Evolutionary conservation across 345 rosid species (phyloP).

Genomic region (Gossypium ekmanianum): DNA sequence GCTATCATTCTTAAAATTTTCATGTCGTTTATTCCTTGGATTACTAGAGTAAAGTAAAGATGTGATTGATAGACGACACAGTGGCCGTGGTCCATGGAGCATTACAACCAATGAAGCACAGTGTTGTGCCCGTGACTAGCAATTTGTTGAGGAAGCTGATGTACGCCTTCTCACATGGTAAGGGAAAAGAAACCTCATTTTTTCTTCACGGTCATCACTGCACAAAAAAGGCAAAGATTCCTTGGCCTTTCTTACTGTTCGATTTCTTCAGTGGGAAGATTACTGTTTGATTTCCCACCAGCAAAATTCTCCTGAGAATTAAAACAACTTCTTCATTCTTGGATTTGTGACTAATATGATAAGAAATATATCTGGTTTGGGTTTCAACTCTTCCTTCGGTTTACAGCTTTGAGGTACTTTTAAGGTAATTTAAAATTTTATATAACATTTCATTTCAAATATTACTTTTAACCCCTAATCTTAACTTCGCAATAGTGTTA

Average conservation of each 20-base stretch:
- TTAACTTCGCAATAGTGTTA: no score
- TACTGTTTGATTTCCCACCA: no score
- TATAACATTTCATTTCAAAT: no score
- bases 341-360: neutral
- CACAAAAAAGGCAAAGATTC: conserved; percentile 13
- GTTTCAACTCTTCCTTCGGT: no score
- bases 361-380: no score
- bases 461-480: no score
- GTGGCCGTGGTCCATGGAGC: conserved; percentile 7
- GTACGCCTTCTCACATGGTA: conserved; percentile 14
- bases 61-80: neutral
- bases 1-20: neutral
- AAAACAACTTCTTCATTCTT: no score
- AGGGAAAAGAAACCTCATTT: neutral
- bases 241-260: neutral
- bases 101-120: conserved; percentile 7
- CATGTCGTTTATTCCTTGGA: conserved; percentile 14
- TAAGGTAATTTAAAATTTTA: no score
- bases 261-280: neutral
- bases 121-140: conserved; percentile 26
- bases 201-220: neutral
- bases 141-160: neutral
- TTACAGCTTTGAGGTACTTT: no score
- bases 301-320: no score
- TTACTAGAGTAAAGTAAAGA: neutral